Evolutionary conservation across 805 yeast genomes (phyloP).

Genomic region (Suhomyces sp.): DNA sequence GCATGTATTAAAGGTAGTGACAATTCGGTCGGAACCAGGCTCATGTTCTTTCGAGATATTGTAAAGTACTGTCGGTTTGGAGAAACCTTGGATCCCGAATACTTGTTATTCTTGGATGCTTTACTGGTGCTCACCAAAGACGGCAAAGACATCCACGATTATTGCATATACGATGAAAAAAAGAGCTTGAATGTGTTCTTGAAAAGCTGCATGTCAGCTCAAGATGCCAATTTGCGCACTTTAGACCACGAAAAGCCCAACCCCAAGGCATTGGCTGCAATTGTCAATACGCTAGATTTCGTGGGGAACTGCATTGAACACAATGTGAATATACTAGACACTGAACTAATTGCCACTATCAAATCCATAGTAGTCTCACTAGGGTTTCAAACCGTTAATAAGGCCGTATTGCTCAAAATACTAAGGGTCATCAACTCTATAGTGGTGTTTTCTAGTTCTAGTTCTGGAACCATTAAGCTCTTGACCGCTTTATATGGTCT

Average conservation of each 20-base stretch:
- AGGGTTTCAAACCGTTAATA: conserved; percentile 38
- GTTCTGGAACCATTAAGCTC: conserved; percentile 39
- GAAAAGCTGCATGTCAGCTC: conserved; percentile 2
- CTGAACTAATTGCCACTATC: conserved; percentile 26
- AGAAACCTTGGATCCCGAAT: conserved; percentile 44
- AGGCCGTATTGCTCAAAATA: conserved; percentile 33
- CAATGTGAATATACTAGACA: conserved; percentile 46
- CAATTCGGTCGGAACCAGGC: conserved; percentile 44
- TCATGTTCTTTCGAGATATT: conserved; percentile 61
- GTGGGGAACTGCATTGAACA: conserved; percentile 45
- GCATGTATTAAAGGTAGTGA: conserved; percentile 58
- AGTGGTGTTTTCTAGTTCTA: conserved; percentile 40
- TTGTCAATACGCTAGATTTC: conserved; percentile 27
- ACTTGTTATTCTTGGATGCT: conserved; percentile 48
- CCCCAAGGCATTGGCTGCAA: conserved; percentile 4
- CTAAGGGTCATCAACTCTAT: conserved; percentile 43
- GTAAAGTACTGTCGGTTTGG: conserved; percentile 37
- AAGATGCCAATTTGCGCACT: background rate
- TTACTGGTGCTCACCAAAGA: conserved; percentile 47
- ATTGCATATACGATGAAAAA: conserved; percentile 42
- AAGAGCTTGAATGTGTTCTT: conserved; percentile 19
- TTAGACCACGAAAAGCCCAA: background rate
- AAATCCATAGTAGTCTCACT: conserved; percentile 34
- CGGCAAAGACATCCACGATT: conserved; percentile 53
- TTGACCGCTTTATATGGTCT: conserved; percentile 43